Percentiles rank a stretch among this genome's conserved stretches.
phyloP scores from a whole-genome alignment of 2,329 filamentous ascomycete species.

The Aspergillus sp. region DNA sequence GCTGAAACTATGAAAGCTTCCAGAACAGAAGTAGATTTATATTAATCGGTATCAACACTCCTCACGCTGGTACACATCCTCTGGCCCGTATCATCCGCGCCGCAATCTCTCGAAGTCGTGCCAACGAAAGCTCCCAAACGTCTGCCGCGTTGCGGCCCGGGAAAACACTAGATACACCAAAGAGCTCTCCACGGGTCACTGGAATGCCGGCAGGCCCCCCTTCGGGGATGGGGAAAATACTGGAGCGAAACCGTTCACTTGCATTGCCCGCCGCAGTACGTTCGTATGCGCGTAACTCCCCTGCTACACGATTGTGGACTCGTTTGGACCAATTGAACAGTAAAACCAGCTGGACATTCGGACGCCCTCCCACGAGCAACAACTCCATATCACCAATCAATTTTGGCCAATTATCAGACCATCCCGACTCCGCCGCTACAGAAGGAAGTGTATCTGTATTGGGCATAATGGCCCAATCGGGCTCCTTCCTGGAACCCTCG shows the following conservation, averaged over 20 bases:
- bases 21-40: too few species aligned
- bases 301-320: not conserved
- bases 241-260: not conserved
- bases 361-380: not conserved
- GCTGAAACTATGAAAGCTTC: too few species aligned
- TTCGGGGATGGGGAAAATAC: not conserved
- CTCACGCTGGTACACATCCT: not conserved
- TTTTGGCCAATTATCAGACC: not conserved
- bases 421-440: not conserved
- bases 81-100: not conserved
- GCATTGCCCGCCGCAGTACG: not conserved
- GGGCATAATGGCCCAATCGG: not conserved
- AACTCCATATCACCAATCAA: not conserved
- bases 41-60: too few species aligned
- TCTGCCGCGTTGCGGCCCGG: not conserved
- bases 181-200: not conserved
- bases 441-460: not conserved
- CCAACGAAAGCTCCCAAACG: not conserved
- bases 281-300: not conserved
- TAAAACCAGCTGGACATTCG: not conserved
- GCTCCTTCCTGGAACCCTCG: not conserved
- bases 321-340: not conserved
- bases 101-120: not conserved
- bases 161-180: not conserved
- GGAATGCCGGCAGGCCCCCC: not conserved